These are phyloP conservation scores for Flaveria brownii DNA, from an alignment of 129 eudicot species.

Conservation along the genomic window DNA sequence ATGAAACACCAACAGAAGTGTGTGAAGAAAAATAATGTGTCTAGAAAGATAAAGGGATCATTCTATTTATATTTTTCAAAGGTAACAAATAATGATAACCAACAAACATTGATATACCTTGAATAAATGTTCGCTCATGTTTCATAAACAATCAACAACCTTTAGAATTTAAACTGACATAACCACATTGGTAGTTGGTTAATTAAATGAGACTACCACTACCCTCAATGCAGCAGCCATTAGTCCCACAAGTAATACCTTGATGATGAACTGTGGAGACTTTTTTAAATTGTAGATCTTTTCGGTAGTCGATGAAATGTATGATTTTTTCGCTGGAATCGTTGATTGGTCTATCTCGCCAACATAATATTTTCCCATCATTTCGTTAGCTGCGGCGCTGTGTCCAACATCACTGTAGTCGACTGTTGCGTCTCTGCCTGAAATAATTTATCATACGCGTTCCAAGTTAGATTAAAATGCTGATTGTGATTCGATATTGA, in stretches of 20 bases:
- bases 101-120: not conserved
- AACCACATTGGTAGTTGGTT: not conserved
- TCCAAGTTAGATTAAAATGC: not conserved
- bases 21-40: not conserved
- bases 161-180: not conserved
- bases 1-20: not conserved
- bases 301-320: constrained; percentile 6
- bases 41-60: not conserved
- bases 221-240: constrained; percentile 15
- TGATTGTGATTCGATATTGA: not conserved
- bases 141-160: constrained; percentile 1
- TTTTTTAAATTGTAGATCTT: constrained; percentile 17
- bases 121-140: not conserved
- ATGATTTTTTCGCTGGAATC: not conserved
- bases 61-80: not conserved
- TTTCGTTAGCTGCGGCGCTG: not conserved
- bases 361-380: not conserved
- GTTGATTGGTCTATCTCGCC: constrained; percentile 5
- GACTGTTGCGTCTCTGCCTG: constrained; percentile 17
- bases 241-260: constrained; percentile 13
- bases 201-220: not conserved
- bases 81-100: not conserved
- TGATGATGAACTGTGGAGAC: constrained; percentile 11
- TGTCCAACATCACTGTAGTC: constrained; percentile 13
- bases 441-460: not conserved